A percentile compares a stretch with the other conserved stretches of the same genome.
phyloP scores from a whole-genome alignment of 176 grass and related monocot species.

The Poa pratensis region DNA sequence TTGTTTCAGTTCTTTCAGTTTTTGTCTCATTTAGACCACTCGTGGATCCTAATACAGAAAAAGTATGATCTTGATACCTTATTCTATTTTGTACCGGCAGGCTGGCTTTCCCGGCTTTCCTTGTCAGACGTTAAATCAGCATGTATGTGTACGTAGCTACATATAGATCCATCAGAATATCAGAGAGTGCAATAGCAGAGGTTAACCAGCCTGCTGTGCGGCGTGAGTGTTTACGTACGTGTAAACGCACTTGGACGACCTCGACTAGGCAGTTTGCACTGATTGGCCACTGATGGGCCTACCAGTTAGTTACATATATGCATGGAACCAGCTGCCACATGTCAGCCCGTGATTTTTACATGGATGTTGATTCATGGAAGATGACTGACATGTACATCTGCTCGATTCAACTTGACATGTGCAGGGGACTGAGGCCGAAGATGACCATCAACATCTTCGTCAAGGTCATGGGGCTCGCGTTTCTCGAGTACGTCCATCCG shows the following conservation, averaged over 20 bases:
- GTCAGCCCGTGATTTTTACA: neutral
- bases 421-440: constrained; percentile 64
- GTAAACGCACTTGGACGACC: constrained; percentile 17
- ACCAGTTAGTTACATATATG: neutral
- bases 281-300: neutral
- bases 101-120: neutral
- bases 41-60: constrained; percentile 37
- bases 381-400: neutral
- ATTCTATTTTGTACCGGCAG: constrained; percentile 26
- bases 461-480: constrained; percentile 66
- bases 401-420: neutral
- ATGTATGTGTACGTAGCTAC: neutral
- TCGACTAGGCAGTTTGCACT: constrained; percentile 17
- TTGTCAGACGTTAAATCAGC: constrained; percentile 27
- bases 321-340: neutral
- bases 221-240: constrained; percentile 11
- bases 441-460: constrained; percentile 68
- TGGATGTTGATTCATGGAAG: neutral
- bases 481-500: constrained; percentile 57
- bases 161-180: neutral
- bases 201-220: neutral
- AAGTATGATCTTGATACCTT: neutral
- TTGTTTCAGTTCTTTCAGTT: neutral
- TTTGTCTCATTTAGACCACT: constrained; percentile 38
- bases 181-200: neutral